A percentile compares a stretch with the other conserved stretches of the same genome.
Evolutionary conservation across 306 rosid species (phyloP).

Genomic region (Malus domestica): DNA sequence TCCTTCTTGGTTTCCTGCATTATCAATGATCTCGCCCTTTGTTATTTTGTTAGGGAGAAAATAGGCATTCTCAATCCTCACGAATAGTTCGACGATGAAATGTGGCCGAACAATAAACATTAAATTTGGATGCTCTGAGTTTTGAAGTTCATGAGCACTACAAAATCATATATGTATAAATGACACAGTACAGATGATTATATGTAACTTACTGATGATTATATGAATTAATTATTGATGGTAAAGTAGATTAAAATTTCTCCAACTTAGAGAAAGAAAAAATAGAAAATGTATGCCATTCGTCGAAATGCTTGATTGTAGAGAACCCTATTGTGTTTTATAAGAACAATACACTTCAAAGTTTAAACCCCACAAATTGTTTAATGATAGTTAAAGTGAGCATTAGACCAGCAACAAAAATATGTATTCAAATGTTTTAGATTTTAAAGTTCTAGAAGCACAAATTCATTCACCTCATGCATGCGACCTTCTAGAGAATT

Average conservation of each 20-base stretch:
- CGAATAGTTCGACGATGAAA: neutral
- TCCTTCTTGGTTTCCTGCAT: neutral
- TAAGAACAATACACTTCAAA: neutral
- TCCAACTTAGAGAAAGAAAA: too few species aligned
- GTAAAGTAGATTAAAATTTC: neutral
- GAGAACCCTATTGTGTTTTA: neutral
- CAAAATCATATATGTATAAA: neutral
- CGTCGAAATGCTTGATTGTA: neutral
- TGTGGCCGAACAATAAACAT: neutral
- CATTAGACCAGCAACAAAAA: neutral
- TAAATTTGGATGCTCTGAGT: neutral
- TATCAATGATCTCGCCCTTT: constrained; percentile 12
- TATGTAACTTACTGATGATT: neutral
- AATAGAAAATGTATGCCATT: neutral
- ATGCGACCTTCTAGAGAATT: too few species aligned
- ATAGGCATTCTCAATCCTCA: neutral
- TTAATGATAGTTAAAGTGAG: neutral
- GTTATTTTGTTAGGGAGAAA: neutral
- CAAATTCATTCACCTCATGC: neutral
- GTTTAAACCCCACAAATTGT: neutral
- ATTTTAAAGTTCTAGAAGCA: neutral
- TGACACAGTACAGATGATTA: neutral
- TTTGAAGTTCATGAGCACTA: neutral
- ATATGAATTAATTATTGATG: neutral
- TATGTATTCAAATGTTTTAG: neutral